Base-by-base conservation (phyloP, 352 stramenopile genomes). In the Pythium volutum region DNA sequence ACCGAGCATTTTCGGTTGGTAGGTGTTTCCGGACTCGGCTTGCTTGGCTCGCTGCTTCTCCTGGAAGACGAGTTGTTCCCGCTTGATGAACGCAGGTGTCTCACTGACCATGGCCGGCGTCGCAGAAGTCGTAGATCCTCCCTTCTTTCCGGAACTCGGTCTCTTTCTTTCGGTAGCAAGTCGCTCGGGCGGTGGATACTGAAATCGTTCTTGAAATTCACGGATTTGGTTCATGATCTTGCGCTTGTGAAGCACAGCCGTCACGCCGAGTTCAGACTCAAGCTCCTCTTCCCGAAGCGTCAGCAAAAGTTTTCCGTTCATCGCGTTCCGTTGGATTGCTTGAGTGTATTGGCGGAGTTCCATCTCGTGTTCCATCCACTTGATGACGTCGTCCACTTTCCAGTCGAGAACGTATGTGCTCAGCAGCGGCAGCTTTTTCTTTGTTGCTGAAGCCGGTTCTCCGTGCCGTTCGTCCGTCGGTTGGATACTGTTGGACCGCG, bases 371-470 rank as follows among this genome's bases (percentile, higher is more conserved):
- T 67, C 58, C 25, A 85, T 73, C 76, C 76, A 85, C 43, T 71
- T 56, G 27, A 73, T 27, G 2, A 85, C 76, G 38, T 85, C 76
- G 33, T 73, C 69, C 6, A 85, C 74, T 65, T 82, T 85, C 76
- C 76, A 85, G 43, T 78, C 66, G 1, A 76, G 14, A 0, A 82
- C 59, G 11, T 71, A 66, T 7, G 70, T 60, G 41, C 54, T 69
- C n/a, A 66, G 42, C 18, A 51, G 10, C 23, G 64, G 51, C 6
- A 62, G 16, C 26, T 64, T 55, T 29, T 52, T 62, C 54, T 59
- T 71, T 20, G 41, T 7, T 11, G 18, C 11, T 39, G 22, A n/a
- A 18, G 29, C 38, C 23, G 8, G 25, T 41, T 52, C 29, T 31
- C 34, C 23, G 14, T 14, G 39, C 36, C 23, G 46, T 11, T 20